Percentiles rank a stretch among this genome's conserved stretches.
phyloP scores from a whole-genome alignment of 805 yeast species.

The Babjeviella inositovora region DNA sequence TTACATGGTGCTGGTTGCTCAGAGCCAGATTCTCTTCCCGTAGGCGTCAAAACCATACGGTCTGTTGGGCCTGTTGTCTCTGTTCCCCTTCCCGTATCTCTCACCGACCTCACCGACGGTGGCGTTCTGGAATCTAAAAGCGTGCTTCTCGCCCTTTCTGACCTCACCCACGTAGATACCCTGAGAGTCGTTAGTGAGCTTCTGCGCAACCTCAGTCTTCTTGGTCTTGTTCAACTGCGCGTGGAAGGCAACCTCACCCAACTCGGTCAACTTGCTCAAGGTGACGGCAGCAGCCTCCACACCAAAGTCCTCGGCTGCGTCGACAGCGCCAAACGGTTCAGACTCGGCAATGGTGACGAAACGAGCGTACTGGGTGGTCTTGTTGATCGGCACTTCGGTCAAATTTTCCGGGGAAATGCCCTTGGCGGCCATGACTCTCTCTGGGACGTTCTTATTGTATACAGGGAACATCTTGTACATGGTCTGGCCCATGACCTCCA shows the following conservation, averaged over 20 bases:
- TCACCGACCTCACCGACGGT: conserved; percentile 76
- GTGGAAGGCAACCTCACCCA: conserved; percentile 28
- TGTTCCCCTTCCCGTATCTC: conserved; percentile 81
- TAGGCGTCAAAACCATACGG: conserved; percentile 50
- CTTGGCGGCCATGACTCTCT: conserved; percentile 17
- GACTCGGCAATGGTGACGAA: conserved; percentile 86
- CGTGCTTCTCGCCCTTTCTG: conserved; percentile 51
- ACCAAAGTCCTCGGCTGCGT: conserved; percentile 75
- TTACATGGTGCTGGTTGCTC: too few relatives aligned
- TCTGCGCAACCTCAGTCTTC: conserved; percentile 12
- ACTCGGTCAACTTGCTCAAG: conserved; percentile 48
- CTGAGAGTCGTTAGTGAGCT: too few relatives aligned
- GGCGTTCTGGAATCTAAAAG: conserved; percentile 62
- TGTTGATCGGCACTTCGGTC: conserved; percentile 89
- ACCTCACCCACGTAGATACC: too few relatives aligned
- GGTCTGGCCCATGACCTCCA: conserved; percentile 38
- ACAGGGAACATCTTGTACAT: conserved; percentile 78
- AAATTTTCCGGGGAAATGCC: conserved; percentile 50
- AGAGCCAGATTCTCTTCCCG: too few relatives aligned
- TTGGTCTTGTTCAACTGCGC: conserved; percentile 9
- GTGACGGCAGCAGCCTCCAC: conserved; percentile 82
- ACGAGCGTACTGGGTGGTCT: conserved; percentile 64
- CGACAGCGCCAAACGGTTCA: conserved; percentile 91
- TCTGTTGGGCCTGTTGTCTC: conserved; percentile 82
- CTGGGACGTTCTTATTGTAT: conserved; percentile 21